Evolutionary conservation across 108 stramenopile species (phyloP).

Genomic region (Conticribra weissflogii): DNA sequence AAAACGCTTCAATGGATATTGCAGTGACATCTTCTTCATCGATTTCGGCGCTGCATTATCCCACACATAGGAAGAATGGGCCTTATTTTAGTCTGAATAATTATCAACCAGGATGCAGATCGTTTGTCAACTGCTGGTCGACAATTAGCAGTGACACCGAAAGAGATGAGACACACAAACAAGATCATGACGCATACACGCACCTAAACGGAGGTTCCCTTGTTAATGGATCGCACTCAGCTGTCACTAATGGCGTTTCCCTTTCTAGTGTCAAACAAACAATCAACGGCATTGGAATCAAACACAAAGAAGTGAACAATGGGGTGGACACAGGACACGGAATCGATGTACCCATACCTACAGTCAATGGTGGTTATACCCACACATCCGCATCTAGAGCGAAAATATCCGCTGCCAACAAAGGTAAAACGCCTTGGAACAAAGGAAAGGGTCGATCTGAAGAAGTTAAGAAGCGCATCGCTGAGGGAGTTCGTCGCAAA

Average conservation of each 20-base stretch:
- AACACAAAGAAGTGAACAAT: neutral
- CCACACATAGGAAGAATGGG: no score
- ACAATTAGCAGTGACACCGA: no score
- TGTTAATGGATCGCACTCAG: neutral
- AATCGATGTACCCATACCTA: slow-evolving; percentile 59
- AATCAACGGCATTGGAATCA: neutral
- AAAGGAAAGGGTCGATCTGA: slow-evolving; percentile 75
- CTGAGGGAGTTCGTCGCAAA: slow-evolving; percentile 71
- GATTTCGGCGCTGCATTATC: no score
- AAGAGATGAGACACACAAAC: no score
- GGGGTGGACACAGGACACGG: neutral
- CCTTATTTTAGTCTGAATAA: no score
- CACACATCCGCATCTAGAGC: slow-evolving; percentile 75
- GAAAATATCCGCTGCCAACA: slow-evolving; percentile 88
- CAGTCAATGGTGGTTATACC: slow-evolving; percentile 75
- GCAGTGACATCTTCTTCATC: neutral
- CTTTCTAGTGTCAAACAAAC: neutral
- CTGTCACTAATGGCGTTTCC: neutral
- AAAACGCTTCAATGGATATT: neutral
- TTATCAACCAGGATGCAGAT: no score
- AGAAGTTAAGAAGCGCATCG: slow-evolving; percentile 73
- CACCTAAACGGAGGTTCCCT: neutral
- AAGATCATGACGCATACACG: no score
- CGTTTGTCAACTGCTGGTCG: no score
- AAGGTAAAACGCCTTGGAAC: slow-evolving; percentile 89